These are phyloP conservation scores for Buddleja alternifolia DNA, from an alignment of 257 asterid genomes.

Conservation along the genomic window DNA sequence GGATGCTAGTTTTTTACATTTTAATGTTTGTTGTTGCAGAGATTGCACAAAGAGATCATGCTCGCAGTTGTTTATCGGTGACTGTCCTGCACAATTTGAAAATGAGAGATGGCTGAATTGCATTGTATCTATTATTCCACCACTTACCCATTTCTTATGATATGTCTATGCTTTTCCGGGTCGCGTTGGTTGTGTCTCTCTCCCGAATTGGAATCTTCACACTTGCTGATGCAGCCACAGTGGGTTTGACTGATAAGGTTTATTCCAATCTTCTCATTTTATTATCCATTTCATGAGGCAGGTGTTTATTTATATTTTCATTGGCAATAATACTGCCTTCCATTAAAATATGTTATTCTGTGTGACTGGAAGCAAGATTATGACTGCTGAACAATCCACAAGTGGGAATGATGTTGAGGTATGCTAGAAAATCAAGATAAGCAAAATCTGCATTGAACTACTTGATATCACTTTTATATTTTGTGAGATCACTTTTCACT, in stretches of 20 bases:
- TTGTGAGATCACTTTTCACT: constrained; percentile 18
- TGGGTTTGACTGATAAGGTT: constrained; percentile 95
- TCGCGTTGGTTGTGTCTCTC: constrained; percentile 92
- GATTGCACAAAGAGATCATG: neutral
- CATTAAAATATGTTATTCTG: constrained; percentile 76
- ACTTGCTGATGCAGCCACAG: constrained; percentile 96
- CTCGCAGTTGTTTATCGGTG: constrained; percentile 10
- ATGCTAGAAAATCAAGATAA: constrained; percentile 28
- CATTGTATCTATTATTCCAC: constrained; percentile 13
- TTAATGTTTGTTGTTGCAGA: constrained; percentile 12
- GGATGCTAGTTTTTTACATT: neutral
- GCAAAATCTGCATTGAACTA: constrained; percentile 19
- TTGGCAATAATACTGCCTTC: constrained; percentile 20
- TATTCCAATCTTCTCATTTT: constrained; percentile 26
- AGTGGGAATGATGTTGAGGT: constrained; percentile 97
- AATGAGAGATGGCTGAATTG: constrained; percentile 22
- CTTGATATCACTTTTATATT: no score
- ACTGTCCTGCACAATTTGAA: neutral
- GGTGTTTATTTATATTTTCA: constrained; percentile 14
- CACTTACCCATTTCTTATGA: constrained; percentile 12
- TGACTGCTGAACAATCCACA: constrained; percentile 98
- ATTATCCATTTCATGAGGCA: constrained; percentile 10
- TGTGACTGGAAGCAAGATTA: constrained; percentile 89
- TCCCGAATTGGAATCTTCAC: constrained; percentile 94
- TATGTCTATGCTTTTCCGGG: constrained; percentile 57